phyloP scores from a whole-genome alignment of 2,329 filamentous ascomycete genomes.

The Zasmidium citrigriseum region DNA sequence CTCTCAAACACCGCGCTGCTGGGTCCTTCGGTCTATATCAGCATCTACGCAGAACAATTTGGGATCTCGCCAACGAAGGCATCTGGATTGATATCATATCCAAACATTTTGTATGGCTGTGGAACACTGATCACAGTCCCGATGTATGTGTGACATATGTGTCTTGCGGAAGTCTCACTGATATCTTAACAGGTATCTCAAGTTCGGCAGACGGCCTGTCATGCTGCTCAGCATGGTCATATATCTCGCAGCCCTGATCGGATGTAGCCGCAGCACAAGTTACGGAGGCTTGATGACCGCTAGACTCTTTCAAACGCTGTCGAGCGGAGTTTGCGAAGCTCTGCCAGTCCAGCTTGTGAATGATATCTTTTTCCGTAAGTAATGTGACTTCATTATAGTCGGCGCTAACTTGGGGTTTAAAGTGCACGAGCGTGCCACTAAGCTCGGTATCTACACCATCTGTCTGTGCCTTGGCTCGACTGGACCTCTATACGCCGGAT shows the following conservation, averaged over 20 bases:
- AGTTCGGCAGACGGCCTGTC: slow-evolving; percentile 46
- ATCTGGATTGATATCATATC: slow-evolving; percentile 60
- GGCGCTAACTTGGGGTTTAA: slow-evolving; percentile 11
- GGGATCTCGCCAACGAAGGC: slow-evolving; percentile 52
- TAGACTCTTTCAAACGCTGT: slow-evolving; percentile 45
- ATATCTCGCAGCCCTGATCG: slow-evolving; percentile 46
- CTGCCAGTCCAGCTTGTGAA: slow-evolving; percentile 51
- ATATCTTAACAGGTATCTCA: slow-evolving; percentile 46
- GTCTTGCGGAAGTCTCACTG: neutral
- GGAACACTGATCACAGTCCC: slow-evolving; percentile 59
- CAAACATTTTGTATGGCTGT: slow-evolving; percentile 62
- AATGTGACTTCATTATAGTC: neutral
- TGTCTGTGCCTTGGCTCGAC: slow-evolving; percentile 58
- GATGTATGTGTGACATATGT: slow-evolving; percentile 32
- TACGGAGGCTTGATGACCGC: slow-evolving; percentile 46
- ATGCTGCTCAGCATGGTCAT: slow-evolving; percentile 44
- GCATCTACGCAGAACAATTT: slow-evolving; percentile 56
- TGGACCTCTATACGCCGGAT: slow-evolving; percentile 60
- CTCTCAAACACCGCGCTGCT: slow-evolving; percentile 59
- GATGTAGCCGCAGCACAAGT: slow-evolving; percentile 42
- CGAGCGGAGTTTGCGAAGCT: slow-evolving; percentile 49
- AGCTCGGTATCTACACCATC: slow-evolving; percentile 62
- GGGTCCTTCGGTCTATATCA: slow-evolving; percentile 61
- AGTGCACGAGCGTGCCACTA: slow-evolving; percentile 48
- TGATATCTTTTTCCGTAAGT: slow-evolving; percentile 46